Percentiles rank a stretch among this genome's conserved stretches.
phyloP scores from a whole-genome alignment of 2,329 filamentous ascomycete genomes.

The Exophiala sideris region DNA sequence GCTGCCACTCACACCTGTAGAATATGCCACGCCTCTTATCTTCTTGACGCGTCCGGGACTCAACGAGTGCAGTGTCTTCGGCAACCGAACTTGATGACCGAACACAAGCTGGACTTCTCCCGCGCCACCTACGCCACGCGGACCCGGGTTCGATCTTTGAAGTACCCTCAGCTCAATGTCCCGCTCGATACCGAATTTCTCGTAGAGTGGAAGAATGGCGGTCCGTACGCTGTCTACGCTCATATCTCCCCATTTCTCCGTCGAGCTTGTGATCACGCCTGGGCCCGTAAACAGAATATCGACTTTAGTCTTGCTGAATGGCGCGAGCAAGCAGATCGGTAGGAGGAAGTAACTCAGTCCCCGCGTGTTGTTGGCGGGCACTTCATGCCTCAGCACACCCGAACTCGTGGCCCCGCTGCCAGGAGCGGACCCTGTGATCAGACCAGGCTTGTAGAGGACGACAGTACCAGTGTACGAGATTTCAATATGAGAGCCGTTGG shows the following conservation, averaged over 20 bases:
- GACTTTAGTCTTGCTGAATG: slow-evolving; percentile 87
- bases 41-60: slow-evolving; percentile 80
- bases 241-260: slow-evolving; percentile 72
- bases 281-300: slow-evolving; percentile 87
- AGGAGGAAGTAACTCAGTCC: slow-evolving; percentile 91
- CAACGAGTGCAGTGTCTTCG: slow-evolving; percentile 88
- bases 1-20: slow-evolving; percentile 82
- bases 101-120: slow-evolving; percentile 93
- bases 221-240: slow-evolving; percentile 92
- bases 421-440: slow-evolving; percentile 81
- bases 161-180: slow-evolving; percentile 82
- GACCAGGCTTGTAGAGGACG: slow-evolving; percentile 83
- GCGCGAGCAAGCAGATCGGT: slow-evolving; percentile 82
- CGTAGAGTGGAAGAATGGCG: slow-evolving; percentile 84
- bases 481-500: slow-evolving; percentile 91
- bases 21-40: slow-evolving; percentile 90
- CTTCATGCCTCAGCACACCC: slow-evolving; percentile 75
- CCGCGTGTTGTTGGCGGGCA: slow-evolving; percentile 72
- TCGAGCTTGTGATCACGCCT: slow-evolving; percentile 87
- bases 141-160: slow-evolving; percentile 72
- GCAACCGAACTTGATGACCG: slow-evolving; percentile 85
- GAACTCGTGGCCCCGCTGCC: slow-evolving; percentile 67
- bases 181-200: slow-evolving; percentile 83
- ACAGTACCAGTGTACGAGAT: slow-evolving; percentile 96
- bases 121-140: slow-evolving; percentile 73